These are phyloP conservation scores for Trichoderma afroharzianum DNA, from an alignment of 2,329 filamentous ascomycete species.

Conservation along the genomic window DNA sequence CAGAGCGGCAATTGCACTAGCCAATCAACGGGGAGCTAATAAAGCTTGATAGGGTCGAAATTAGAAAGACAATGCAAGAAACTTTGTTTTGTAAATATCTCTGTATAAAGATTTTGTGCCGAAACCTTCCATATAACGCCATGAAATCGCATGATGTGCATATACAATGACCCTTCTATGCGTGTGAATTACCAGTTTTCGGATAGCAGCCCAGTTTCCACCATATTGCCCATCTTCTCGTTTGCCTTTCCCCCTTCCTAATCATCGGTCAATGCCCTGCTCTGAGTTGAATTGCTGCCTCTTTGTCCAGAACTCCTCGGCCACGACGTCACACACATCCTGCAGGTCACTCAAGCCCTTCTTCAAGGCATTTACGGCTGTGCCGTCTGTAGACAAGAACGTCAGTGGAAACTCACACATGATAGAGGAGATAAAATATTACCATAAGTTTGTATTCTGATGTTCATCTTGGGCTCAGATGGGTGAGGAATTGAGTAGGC, in stretches of 20 bases:
- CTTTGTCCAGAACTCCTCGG: conserved; percentile 78
- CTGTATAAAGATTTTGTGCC: conserved; percentile 26
- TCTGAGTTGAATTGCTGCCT: conserved; percentile 35
- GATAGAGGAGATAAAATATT: conserved; percentile 31
- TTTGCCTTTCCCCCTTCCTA: not conserved
- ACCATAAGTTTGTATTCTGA: conserved; percentile 97
- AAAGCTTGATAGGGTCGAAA: conserved; percentile 49
- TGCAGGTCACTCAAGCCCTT: conserved; percentile 88
- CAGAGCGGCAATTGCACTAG: not conserved
- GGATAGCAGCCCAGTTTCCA: not conserved
- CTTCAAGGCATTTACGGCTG: conserved; percentile 78
- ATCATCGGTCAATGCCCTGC: conserved; percentile 33
- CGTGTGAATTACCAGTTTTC: conserved; percentile 21
- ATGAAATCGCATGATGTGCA: conserved; percentile 26
- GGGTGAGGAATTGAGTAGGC: conserved; percentile 97
- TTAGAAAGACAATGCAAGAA: conserved; percentile 36
- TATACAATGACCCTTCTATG: conserved; percentile 10
- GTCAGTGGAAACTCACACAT: conserved; percentile 19
- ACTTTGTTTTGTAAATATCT: conserved; percentile 35
- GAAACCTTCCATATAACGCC: conserved; percentile 33
- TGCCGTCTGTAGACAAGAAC: conserved; percentile 57
- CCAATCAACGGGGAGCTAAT: conserved; percentile 21
- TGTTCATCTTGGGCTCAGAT: conserved; percentile 92
- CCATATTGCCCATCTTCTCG: conserved; percentile 12
- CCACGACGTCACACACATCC: conserved; percentile 87